phyloP scores from a whole-genome alignment of 345 rosid species.

The Eucalyptus sp. region DNA sequence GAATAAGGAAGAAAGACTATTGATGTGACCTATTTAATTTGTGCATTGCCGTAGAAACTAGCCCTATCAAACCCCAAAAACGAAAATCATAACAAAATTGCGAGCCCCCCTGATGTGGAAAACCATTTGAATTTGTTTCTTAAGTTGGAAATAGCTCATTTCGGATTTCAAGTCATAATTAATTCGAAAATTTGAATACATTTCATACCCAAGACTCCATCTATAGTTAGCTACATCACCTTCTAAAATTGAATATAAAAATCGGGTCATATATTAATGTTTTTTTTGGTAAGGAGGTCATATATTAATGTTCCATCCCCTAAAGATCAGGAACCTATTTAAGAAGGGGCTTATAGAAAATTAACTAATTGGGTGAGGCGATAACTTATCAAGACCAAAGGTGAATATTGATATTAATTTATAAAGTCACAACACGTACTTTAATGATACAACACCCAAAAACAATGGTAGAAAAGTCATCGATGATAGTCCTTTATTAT shows the following conservation, averaged over 20 bases:
- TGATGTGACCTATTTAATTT: neutral
- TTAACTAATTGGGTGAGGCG: neutral
- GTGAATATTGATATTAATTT: rapidly evolving
- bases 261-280: neutral
- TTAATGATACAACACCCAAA: rapidly evolving
- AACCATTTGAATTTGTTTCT: neutral
- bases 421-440: neutral
- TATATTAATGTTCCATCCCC: neutral
- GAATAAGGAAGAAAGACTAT: neutral
- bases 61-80: neutral
- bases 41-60: neutral
- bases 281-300: neutral
- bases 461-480: neutral
- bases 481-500: rapidly evolving
- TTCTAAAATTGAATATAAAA: neutral
- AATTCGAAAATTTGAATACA: too few relatives aligned
- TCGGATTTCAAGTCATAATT: neutral
- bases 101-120: rapidly evolving
- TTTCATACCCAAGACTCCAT: rapidly evolving
- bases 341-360: neutral
- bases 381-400: rapidly evolving
- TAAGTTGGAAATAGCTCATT: neutral
- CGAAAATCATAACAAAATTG: neutral
- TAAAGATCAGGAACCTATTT: rapidly evolving
- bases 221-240: rapidly evolving